phyloP scores from a whole-genome alignment of 2,329 filamentous ascomycete genomes.

The Leptographium lundbergii region DNA sequence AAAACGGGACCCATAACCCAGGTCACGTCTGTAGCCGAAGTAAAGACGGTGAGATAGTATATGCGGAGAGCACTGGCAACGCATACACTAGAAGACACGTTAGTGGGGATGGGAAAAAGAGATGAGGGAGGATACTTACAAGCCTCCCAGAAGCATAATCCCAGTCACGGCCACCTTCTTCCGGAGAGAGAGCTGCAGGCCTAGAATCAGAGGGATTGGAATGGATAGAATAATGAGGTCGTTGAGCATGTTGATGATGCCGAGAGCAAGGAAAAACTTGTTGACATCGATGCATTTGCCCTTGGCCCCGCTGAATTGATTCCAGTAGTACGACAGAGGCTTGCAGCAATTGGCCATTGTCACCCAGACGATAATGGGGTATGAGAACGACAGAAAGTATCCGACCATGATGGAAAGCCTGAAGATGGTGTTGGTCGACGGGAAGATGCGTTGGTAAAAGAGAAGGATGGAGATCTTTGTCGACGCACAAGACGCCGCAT shows the following conservation, averaged over 20 bases:
- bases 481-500: conserved; percentile 7
- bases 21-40: not conserved
- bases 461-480: conserved; percentile 14
- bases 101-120: not conserved
- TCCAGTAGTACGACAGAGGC: conserved; percentile 8
- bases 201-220: conserved; percentile 26
- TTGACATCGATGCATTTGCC: conserved; percentile 8
- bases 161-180: conserved; percentile 30
- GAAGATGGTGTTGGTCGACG: not conserved
- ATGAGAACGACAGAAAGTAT: conserved; percentile 8
- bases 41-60: conserved; percentile 9
- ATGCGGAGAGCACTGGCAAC: conserved; percentile 15
- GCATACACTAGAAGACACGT: conserved; percentile 13
- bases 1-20: conserved; percentile 18
- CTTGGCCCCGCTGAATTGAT: conserved; percentile 9
- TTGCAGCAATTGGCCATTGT: conserved; percentile 13
- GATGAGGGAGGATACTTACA: conserved; percentile 12
- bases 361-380: conserved; percentile 17
- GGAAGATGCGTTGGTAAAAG: conserved; percentile 14
- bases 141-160: conserved; percentile 32
- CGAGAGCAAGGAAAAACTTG: conserved; percentile 10
- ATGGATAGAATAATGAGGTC: conserved; percentile 22
- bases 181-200: conserved; percentile 27
- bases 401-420: not conserved
- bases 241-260: conserved; percentile 18